Evolutionary conservation across 345 rosid genomes (phyloP), one percentile per base, ranked within the genome.

Genomic region (Gossypium raimondii): DNA sequence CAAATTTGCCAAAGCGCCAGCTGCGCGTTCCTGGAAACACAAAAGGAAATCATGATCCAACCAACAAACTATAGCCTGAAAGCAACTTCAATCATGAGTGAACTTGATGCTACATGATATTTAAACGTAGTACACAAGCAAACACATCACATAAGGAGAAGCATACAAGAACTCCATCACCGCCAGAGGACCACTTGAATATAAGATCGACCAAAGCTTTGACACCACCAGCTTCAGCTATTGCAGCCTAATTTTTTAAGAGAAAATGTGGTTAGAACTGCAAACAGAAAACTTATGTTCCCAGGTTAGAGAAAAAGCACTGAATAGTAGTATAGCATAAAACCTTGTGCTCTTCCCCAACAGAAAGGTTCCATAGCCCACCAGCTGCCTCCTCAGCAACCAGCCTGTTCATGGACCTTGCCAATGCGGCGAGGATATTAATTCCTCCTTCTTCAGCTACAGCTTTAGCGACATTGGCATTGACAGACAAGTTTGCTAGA

Each of bases 351-450:
- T 90, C 97, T 84, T 92, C 97, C 80, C 97, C 97, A 7, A 92
- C 97, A 51, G 97, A 92, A 70, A 92, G 93, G 80, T 92, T 92
- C 97, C 97, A 92, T 62, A 92, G 81, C 69, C 97, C 97, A 74
- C 97, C 97, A 58, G 97, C 97, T 67, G 97, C 97, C 86, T 92
- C 97, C 80, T 92, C 97, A 18, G 94, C 97, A 58, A 92, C 93
- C 66, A 87, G 86, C 82, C 89, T 90, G 73, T 90, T 92, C 90
- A 83, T 86, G 56, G 97, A 92, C 85, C 89, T 86, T 6, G 97
- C 97, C 79, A 92, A 83, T 70, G 74, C 84, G 55, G 93, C 90
- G 67, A 90, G 93, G 72, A 92, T 82, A 58, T 81, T 45, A 13
- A 89, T 92, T 27, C 97, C 97, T 66, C 94, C 97, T 83, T 84